Base-by-base conservation (phyloP, 805 yeast species). In the Suhomyces vadensis region DNA sequence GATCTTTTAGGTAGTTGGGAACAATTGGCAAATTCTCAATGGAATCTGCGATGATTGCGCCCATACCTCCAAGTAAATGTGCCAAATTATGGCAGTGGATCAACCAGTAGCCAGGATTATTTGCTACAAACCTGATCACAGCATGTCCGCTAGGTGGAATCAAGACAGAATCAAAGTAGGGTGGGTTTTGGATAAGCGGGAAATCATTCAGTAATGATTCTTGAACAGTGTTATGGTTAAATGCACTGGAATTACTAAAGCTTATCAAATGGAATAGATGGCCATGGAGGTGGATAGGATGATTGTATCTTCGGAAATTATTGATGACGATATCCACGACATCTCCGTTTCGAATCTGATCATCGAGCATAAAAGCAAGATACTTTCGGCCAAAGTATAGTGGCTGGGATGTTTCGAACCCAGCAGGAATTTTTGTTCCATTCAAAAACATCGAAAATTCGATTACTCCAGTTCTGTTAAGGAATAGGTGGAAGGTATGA, bases 281-380 rank as follows among this genome's bases (percentile, higher is more conserved):
- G 3, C 70, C 71, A 43, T 66, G 71, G 10, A 66, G 45, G 41
- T 66, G 71, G 25, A 64, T 53, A 6, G 71, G 71, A 46, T 66
- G 71, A 42, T 58, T 60, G 41, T 61, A 60, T 20, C 48, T 45
- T 20, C 56, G 50, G 43, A 49, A 52, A 42, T 64, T 65, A 47
- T 65, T 56, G 43, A 66, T 43, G 14, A 65, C 55, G 31, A 66
- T 49, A 41, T 66, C 71, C 22, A 64, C 62, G 3, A 56, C 50
- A 36, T 67, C 65, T 5, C 71, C 69, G 16, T 37, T 40, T 22
- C 52, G 49, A 16, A 63, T 45, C n/a, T 43, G 41, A 27, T 35
- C 35, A 25, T 39, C 31, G 7, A 39, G 31, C 10, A 44, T 36
- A 8, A 40, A 31, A 14, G 40, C 11, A 60, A 52, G 27, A 14